Base-by-base conservation (phyloP, 371 early-diverging fungal species). In the Fennellomyces sp. region DNA sequence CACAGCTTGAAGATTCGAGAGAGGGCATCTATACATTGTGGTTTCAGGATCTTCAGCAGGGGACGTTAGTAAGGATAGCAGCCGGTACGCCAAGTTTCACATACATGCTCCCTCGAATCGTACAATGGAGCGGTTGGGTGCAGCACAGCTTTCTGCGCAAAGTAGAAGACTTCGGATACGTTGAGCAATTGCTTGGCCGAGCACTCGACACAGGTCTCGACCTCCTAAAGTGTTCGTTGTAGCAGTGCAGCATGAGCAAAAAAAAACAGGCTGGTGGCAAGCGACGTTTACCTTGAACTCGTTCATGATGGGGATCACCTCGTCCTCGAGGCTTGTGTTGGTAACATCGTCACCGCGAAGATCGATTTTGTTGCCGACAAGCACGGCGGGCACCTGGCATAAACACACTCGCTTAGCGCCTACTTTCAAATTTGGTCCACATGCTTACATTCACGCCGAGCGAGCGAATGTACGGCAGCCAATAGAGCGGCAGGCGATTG, bases 291-390 rank as follows among this genome's bases (percentile, higher is more conserved):
- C 91, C 82, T 94, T 95, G 83, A 94, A 97, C 66, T 96, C 96
- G 73, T 93, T 94, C 98, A 98, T 98, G 19, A 98, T 89, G 3
- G 97, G 96, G 58, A 93, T 89, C 12, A 97, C 91, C 68, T 97
- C 95, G 55, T 93, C 92, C 66, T 95, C 96, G 26, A 97, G 72
- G 57, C 84, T 82, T 53, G 90, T 85, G 70, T 91, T 91, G 38
- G 92, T 82, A 41, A 90, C 76, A 71, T 94, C 88, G 26, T 86
- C 82, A 35, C 91, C 94, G 38, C 97, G 83, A 53, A 94, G 64
- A 70, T 98, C 98, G 41, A 95, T 93, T 64, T 97, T 97, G 80
- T 97, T 98, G 38, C 97, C 98, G n/a, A 97, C 95, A 26, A 98
- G 84, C 6, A 98, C 91, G 10, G 95, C 91, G 3, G 98, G 98